A percentile compares a stretch with the other conserved stretches of the same genome.
These are phyloP conservation scores for Phialocephala sp. DNA, from an alignment of 2,329 filamentous ascomycete genomes.

Conservation along the genomic window DNA sequence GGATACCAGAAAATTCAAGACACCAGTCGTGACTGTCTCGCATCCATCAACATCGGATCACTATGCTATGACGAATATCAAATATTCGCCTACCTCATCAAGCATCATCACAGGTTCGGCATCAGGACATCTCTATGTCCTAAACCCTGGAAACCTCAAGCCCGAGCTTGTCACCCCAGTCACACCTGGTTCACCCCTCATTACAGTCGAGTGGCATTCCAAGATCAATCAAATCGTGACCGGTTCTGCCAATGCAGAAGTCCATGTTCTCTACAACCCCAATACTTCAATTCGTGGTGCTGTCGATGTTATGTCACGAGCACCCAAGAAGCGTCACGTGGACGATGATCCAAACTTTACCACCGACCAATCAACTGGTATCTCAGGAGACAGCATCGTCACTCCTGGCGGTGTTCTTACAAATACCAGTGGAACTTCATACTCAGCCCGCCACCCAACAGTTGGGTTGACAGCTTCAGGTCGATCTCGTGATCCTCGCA, in stretches of 20 bases:
- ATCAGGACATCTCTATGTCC: slow-evolving; percentile 85
- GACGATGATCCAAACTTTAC: slow-evolving; percentile 91
- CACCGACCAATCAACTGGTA: slow-evolving; percentile 79
- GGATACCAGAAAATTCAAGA: slow-evolving; percentile 96
- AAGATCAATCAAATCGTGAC: slow-evolving; percentile 97
- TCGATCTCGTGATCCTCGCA: slow-evolving; percentile 75
- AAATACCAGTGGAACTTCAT: slow-evolving; percentile 50
- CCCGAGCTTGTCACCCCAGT: slow-evolving; percentile 86
- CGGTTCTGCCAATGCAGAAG: slow-evolving; percentile 88
- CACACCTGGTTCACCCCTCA: slow-evolving; percentile 82
- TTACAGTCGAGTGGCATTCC: slow-evolving; percentile 88
- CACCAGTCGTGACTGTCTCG: slow-evolving; percentile 78
- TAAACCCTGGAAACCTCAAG: slow-evolving; percentile 89
- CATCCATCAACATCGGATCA: slow-evolving; percentile 84
- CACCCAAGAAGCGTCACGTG: slow-evolving; percentile 92
- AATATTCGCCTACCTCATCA: slow-evolving; percentile 83
- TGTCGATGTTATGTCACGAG: slow-evolving; percentile 87
- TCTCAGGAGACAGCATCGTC: slow-evolving; percentile 84
- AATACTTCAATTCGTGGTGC: slow-evolving; percentile 81
- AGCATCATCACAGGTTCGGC: slow-evolving; percentile 89
- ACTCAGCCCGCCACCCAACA: slow-evolving; percentile 67
- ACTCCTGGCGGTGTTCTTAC: slow-evolving; percentile 69
- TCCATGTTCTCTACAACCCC: slow-evolving; percentile 89
- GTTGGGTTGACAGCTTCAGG: slow-evolving; percentile 81
- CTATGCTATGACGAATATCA: slow-evolving; percentile 85